phyloP scores from a whole-genome alignment of 2,329 filamentous ascomycete species.

The Verticillium longisporum region DNA sequence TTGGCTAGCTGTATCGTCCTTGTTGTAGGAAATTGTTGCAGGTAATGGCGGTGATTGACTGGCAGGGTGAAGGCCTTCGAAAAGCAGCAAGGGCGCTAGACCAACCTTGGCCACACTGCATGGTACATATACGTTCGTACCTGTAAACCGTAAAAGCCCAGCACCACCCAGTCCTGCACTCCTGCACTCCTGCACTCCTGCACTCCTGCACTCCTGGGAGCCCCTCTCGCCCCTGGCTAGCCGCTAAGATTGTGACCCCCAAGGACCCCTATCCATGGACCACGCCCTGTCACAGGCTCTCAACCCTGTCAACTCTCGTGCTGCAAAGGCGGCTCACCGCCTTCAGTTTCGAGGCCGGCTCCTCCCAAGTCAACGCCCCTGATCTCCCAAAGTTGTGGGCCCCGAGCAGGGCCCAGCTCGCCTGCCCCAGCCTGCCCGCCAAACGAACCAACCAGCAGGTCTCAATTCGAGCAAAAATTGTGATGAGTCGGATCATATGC shows the following conservation, averaged over 20 bases:
- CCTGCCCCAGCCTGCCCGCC: neutral
- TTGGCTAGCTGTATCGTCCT: too few relatives aligned
- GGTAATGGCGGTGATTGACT: too few relatives aligned
- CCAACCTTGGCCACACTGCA: too few relatives aligned
- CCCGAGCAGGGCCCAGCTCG: neutral
- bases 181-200: too few relatives aligned
- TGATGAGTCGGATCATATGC: neutral
- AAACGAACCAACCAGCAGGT: neutral
- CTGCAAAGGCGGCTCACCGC: neutral
- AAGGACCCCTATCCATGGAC: neutral
- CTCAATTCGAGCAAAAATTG: neutral
- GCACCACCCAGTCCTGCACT: neutral
- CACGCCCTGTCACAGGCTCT: neutral
- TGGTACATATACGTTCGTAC: too few relatives aligned
- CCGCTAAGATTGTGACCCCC: neutral
- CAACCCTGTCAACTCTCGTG: neutral
- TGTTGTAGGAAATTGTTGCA: too few relatives aligned
- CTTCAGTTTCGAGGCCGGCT: neutral
- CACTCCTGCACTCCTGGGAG: too few relatives aligned
- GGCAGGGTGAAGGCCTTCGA: too few relatives aligned
- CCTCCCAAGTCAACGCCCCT: neutral
- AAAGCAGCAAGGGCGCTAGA: too few relatives aligned
- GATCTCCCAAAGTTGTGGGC: neutral
- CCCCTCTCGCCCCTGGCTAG: neutral
- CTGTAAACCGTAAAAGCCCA: too few relatives aligned